phyloP scores from a whole-genome alignment of 257 asterid species.

The Solanum chilense region DNA sequence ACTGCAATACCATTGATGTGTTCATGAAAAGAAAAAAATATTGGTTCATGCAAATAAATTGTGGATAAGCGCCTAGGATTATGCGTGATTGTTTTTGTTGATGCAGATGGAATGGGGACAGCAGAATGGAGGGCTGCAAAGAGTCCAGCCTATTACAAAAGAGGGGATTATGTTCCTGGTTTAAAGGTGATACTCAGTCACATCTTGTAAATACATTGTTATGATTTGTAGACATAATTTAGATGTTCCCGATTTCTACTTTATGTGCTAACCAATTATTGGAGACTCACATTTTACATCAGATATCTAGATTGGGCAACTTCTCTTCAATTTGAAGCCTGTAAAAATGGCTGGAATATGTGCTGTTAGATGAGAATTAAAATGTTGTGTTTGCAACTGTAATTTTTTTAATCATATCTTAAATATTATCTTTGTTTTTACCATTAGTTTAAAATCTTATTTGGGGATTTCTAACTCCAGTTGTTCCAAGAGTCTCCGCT shows the following conservation, averaged over 20 bases:
- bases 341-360: neutral
- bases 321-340: neutral
- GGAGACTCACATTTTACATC: neutral
- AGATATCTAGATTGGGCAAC: neutral
- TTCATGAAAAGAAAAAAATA: neutral
- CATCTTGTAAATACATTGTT: neutral
- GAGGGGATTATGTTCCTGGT: conserved; percentile 99
- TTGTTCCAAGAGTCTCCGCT: neutral
- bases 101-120: conserved; percentile 96
- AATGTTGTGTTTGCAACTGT: neutral
- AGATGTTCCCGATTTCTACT: neutral
- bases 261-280: neutral
- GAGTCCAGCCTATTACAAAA: conserved; percentile 90
- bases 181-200: conserved; percentile 49
- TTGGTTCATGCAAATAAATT: neutral
- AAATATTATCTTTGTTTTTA: neutral
- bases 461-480: neutral
- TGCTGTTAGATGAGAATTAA: neutral
- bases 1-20: neutral
- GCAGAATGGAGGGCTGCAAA: conserved; percentile 99
- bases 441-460: neutral
- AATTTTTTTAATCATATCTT: neutral
- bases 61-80: neutral
- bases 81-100: conserved; percentile 3
- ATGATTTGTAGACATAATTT: neutral